Conservation (phyloP, 2,329 filamentous ascomycete species). For the Hawksworthiomyces lignivorus region DNA sequence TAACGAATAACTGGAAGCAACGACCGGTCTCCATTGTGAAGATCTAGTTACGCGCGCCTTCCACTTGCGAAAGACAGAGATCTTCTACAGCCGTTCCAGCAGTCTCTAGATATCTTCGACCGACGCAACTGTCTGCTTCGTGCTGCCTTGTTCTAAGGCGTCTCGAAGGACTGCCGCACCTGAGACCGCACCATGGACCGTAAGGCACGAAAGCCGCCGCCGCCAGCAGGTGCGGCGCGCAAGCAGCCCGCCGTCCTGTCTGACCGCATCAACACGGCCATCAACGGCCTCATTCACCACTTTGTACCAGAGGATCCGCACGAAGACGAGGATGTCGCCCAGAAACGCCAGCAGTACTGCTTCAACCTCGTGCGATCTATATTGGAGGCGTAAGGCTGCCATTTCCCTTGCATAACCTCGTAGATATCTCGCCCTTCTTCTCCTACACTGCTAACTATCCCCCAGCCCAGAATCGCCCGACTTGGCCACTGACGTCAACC, state of each 20-base stretch:
- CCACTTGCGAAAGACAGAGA: no score
- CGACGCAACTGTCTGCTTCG: no score
- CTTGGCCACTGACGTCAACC: constrained; percentile 69
- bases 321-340: constrained; percentile 59
- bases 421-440: background rate
- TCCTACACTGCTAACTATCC: background rate
- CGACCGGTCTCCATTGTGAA: no score
- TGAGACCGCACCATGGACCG: constrained; percentile 12
- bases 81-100: no score
- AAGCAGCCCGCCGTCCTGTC: constrained; percentile 49
- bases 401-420: background rate
- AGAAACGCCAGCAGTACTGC: constrained; percentile 60
- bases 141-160: no score
- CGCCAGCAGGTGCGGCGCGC: constrained; percentile 16
- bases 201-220: constrained; percentile 6
- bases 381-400: constrained; percentile 39
- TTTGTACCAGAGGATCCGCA: constrained; percentile 59
- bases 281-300: constrained; percentile 70
- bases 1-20: no score
- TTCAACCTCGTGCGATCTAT: constrained; percentile 44
- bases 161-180: no score
- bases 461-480: constrained; percentile 33
- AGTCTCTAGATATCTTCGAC: no score
- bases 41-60: no score
- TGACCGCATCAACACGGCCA: constrained; percentile 67